Evolutionary conservation across 2,329 filamentous ascomycete species (phyloP).

Genomic region (Zasmidium angulare): DNA sequence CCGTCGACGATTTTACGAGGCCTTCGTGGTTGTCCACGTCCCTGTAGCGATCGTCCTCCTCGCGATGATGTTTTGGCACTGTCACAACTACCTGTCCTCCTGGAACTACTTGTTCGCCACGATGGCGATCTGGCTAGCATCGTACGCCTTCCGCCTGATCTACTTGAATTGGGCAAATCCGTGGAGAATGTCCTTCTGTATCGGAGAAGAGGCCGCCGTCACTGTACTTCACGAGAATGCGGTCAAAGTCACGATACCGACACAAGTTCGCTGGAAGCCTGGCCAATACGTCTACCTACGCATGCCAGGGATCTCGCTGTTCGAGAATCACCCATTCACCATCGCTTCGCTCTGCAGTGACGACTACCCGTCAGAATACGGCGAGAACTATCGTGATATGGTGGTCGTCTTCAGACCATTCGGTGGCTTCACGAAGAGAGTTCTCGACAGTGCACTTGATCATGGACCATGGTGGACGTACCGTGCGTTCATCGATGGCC

Average conservation of each 20-base stretch:
- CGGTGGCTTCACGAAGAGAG: slow-evolving; percentile 81
- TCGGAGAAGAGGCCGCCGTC: slow-evolving; percentile 88
- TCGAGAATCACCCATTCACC: slow-evolving; percentile 95
- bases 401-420: slow-evolving; percentile 90
- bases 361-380: slow-evolving; percentile 89
- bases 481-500: slow-evolving; percentile 86
- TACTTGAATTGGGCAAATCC: slow-evolving; percentile 90
- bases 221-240: slow-evolving; percentile 88
- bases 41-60: slow-evolving; percentile 79
- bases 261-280: slow-evolving; percentile 87
- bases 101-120: slow-evolving; percentile 88
- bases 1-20: slow-evolving; percentile 75
- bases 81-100: slow-evolving; percentile 84
- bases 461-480: slow-evolving; percentile 91
- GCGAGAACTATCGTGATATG: slow-evolving; percentile 83
- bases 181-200: slow-evolving; percentile 74
- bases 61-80: slow-evolving; percentile 91
- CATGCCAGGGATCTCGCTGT: slow-evolving; percentile 86
- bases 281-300: slow-evolving; percentile 94
- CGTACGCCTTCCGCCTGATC: slow-evolving; percentile 72
- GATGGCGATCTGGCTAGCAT: slow-evolving; percentile 72
- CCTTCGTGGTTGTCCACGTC: slow-evolving; percentile 79
- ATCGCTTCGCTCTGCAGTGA: slow-evolving; percentile 90
- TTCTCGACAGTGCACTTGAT: slow-evolving; percentile 77
- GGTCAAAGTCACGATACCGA: slow-evolving; percentile 89